phyloP scores from a whole-genome alignment of 345 rosid species.

The Eucalyptus sp. region DNA sequence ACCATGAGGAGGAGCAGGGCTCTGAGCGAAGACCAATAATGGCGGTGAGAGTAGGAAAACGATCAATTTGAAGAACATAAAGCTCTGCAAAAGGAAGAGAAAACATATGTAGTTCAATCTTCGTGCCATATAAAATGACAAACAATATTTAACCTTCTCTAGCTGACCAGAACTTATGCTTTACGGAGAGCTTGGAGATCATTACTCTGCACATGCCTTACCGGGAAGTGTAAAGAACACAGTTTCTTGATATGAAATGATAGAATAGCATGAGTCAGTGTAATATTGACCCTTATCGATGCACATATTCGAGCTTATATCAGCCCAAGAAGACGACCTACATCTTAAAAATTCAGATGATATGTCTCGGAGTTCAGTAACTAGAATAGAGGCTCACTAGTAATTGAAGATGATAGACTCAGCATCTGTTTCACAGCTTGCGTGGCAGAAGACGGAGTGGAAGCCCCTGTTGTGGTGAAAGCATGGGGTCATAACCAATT shows the following conservation, averaged over 20 bases:
- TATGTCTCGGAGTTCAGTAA: neutral
- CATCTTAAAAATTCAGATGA: neutral
- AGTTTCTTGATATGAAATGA: neutral
- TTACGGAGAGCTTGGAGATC: neutral
- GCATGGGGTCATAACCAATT: neutral
- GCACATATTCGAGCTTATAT: neutral
- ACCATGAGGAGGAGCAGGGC: no score
- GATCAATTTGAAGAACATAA: no score
- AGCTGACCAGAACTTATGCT: neutral
- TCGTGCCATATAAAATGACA: no score
- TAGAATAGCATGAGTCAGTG: neutral
- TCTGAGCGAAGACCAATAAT: no score
- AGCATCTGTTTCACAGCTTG: neutral
- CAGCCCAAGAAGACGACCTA: neutral
- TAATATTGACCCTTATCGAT: neutral
- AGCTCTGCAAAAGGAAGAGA: no score
- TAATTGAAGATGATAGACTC: neutral
- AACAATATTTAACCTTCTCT: neutral
- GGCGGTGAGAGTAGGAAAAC: no score
- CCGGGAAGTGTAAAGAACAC: neutral
- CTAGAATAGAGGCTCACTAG: neutral
- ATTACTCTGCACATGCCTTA: neutral
- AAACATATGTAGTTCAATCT: no score
- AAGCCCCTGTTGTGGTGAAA: neutral
- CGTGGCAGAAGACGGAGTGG: neutral